A percentile compares a stretch with the other conserved stretches of the same genome.
phyloP scores from a whole-genome alignment of 2,329 filamentous ascomycete genomes.

The Fusarium staphyleae region DNA sequence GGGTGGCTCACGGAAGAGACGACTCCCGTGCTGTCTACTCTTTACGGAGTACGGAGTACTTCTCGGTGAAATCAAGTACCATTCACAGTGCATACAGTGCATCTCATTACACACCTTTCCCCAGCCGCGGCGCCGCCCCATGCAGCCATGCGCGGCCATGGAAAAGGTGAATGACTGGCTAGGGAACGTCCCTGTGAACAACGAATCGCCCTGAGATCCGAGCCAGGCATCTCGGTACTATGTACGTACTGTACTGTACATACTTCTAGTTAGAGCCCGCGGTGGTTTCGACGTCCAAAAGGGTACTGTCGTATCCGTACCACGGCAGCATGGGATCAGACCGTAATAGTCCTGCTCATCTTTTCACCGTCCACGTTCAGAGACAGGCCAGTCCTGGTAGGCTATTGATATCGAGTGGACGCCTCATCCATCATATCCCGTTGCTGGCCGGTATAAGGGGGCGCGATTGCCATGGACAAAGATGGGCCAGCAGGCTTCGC shows the following conservation, averaged over 20 bases:
- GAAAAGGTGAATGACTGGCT: conserved; percentile 23
- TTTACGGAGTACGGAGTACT: too few species aligned
- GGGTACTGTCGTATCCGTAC: conserved; percentile 12
- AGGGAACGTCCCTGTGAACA: conserved; percentile 27
- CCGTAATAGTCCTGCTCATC: conserved; percentile 40
- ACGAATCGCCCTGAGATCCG: conserved; percentile 10
- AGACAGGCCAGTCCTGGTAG: conserved; percentile 37
- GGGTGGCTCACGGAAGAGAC: conserved; percentile 32
- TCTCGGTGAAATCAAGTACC: conserved; percentile 2
- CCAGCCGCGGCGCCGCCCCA: conserved; percentile 24
- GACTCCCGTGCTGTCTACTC: conserved; percentile 16
- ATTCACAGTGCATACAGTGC: conserved; percentile 34
- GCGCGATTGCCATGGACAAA: conserved; percentile 17
- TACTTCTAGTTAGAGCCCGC: too few species aligned
- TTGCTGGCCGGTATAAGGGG: conserved; percentile 12
- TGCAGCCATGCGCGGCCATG: conserved; percentile 18
- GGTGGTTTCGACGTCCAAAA: conserved; percentile 17
- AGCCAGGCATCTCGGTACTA: conserved; percentile 8
- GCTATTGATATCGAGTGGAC: conserved; percentile 35
- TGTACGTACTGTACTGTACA: too few species aligned
- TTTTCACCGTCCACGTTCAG: conserved; percentile 19
- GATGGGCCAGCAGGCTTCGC: conserved; percentile 13
- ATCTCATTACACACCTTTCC: conserved; percentile 16
- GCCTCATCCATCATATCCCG: conserved; percentile 33
- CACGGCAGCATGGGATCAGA: conserved; percentile 20